Evolutionary conservation across 345 rosid genomes (phyloP).

Genomic region (Reutealis trisperma): DNA sequence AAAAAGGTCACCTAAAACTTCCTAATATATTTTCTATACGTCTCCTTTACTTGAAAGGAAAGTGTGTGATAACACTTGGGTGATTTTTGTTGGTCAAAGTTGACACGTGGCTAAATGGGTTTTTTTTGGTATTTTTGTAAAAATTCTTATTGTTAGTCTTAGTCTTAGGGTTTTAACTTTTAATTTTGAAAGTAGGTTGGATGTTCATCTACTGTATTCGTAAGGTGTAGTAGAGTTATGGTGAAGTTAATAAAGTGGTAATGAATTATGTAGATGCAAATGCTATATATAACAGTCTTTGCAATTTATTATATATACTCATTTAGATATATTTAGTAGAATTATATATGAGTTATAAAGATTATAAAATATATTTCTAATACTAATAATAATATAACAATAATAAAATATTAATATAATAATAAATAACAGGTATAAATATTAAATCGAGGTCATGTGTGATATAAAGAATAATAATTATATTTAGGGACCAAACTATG

Average conservation of each 20-base stretch:
- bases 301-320: too few relatives aligned
- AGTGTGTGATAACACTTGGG: slow-evolving; percentile 20
- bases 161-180: not conserved
- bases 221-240: not conserved
- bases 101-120: slow-evolving; percentile 38
- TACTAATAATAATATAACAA: too few relatives aligned
- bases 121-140: too few relatives aligned
- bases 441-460: too few relatives aligned
- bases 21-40: slow-evolving; percentile 44
- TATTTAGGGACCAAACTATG: too few relatives aligned
- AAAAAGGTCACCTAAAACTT: slow-evolving; percentile 62
- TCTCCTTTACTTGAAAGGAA: slow-evolving; percentile 13
- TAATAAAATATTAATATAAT: too few relatives aligned
- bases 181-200: slow-evolving; percentile 43
- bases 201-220: slow-evolving; percentile 53
- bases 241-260: not conserved
- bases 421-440: too few relatives aligned
- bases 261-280: not conserved
- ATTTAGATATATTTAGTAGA: too few relatives aligned
- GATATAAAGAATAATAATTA: too few relatives aligned
- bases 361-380: too few relatives aligned
- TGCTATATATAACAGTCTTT: too few relatives aligned
- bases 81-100: not conserved
- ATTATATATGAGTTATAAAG: too few relatives aligned
- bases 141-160: not conserved